Percentiles rank a stretch among this genome's conserved stretches.
Conservation (phyloP, 192 early-diverging fungal genomes). For the Borealophlyctis nickersoniae region DNA sequence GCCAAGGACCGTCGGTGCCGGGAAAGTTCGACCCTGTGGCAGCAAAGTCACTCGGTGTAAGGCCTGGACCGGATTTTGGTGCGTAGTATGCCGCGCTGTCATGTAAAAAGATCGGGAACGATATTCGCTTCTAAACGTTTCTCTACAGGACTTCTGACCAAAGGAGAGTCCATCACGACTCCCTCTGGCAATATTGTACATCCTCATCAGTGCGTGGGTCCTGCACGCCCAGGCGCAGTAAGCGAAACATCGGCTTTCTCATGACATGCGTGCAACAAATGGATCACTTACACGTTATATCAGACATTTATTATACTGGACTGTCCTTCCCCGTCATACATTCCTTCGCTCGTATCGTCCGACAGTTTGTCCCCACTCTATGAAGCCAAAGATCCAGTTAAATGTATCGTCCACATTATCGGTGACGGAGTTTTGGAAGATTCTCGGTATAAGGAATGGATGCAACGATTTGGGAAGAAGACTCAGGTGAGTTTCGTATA, state of each 20-base stretch:
- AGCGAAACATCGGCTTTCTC: conserved; percentile 57
- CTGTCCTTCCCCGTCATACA: conserved; percentile 34
- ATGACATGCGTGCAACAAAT: conserved; percentile 54
- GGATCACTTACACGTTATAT: conserved; percentile 52
- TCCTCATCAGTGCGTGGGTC: conserved; percentile 67
- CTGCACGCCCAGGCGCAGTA: conserved; percentile 55
- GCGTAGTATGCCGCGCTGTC: conserved; percentile 47
- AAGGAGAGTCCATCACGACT: conserved; percentile 59
- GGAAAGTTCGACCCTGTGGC: conserved; percentile 77
- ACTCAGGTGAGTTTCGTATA: conserved; percentile 49
- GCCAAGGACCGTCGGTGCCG: conserved; percentile 65
- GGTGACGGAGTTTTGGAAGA: conserved; percentile 63
- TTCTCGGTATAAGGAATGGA: conserved; percentile 69
- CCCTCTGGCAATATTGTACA: conserved; percentile 66
- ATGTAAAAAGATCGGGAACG: conserved; percentile 53
- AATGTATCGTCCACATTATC: conserved; percentile 71
- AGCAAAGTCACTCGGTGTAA: conserved; percentile 67
- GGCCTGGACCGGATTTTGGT: conserved; percentile 55
- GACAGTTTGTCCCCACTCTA: not conserved
- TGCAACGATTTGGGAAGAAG: conserved; percentile 61
- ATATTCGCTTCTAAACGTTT: conserved; percentile 45
- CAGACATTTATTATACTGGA: conserved; percentile 39
- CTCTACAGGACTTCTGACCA: conserved; percentile 48
- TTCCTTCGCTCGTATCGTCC: conserved; percentile 4
- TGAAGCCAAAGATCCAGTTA: conserved; percentile 11